These are phyloP conservation scores for Trypanosoma boissoni DNA, from an alignment of 208 protist genomes.

Conservation along the genomic window DNA sequence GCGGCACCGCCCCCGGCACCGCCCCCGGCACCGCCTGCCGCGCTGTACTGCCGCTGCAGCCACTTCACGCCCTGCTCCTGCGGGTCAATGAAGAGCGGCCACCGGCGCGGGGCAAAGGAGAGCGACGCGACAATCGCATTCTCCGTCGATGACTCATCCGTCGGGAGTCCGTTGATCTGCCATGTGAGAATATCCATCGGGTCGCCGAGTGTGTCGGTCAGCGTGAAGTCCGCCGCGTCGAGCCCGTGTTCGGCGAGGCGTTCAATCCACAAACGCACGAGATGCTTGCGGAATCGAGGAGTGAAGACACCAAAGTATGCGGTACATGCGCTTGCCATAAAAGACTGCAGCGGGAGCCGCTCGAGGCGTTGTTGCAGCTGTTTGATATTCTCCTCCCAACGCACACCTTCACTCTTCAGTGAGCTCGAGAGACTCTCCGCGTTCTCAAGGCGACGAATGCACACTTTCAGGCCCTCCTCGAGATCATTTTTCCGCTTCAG, in stretches of 20 bases:
- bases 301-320: slow-evolving; percentile 96
- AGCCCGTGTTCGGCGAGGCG: slow-evolving; percentile 50
- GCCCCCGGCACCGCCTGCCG: slow-evolving; percentile 16
- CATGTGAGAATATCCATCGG: slow-evolving; percentile 96
- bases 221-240: slow-evolving; percentile 49
- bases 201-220: slow-evolving; percentile 86
- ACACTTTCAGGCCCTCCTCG: slow-evolving; percentile 82
- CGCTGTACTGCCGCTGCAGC: slow-evolving; percentile 83
- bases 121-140: slow-evolving; percentile 94
- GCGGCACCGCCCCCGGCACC: slow-evolving; percentile 14
- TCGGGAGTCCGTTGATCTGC: slow-evolving; percentile 95
- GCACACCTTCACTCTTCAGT: slow-evolving; percentile 92
- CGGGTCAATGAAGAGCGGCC: slow-evolving; percentile 96
- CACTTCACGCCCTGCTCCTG: slow-evolving; percentile 95
- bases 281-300: slow-evolving; percentile 85
- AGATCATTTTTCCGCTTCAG: slow-evolving; percentile 89
- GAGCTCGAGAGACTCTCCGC: slow-evolving; percentile 94
- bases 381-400: slow-evolving; percentile 93
- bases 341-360: slow-evolving; percentile 91
- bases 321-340: slow-evolving; percentile 93
- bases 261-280: slow-evolving; percentile 77
- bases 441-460: slow-evolving; percentile 88
- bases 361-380: slow-evolving; percentile 58
- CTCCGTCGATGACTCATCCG: slow-evolving; percentile 95
- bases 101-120: slow-evolving; percentile 77